Conservation (phyloP, 768 basidiomycete species). For the Coprinopsis sp. region DNA sequence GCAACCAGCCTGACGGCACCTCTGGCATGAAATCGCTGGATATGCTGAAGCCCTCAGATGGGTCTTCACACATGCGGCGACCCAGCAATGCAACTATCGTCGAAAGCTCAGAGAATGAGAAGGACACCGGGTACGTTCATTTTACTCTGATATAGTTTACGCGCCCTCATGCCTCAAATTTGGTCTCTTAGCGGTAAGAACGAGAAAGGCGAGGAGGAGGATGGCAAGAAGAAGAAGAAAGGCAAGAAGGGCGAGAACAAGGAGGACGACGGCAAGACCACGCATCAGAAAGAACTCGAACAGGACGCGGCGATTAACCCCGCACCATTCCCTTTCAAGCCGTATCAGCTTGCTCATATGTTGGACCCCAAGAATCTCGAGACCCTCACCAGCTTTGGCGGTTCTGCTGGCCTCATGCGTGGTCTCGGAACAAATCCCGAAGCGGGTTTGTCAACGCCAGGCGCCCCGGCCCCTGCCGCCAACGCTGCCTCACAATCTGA, state of each 20-base stretch:
- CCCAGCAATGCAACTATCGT: constrained; percentile 55
- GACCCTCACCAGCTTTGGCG: constrained; percentile 64
- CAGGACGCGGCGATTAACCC: constrained; percentile 47
- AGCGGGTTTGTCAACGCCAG: constrained; percentile 38
- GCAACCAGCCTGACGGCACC: constrained; percentile 60
- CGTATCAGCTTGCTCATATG: constrained; percentile 73
- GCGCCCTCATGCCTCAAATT: constrained; percentile 11
- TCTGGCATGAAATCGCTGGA: constrained; percentile 49
- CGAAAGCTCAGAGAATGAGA: constrained; percentile 39
- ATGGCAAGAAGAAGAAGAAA: constrained; percentile 19
- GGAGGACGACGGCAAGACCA: constrained; percentile 23
- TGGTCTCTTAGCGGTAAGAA: constrained; percentile 13
- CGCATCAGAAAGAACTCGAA: constrained; percentile 32
- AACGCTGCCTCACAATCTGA: constrained; percentile 24
- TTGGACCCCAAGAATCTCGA: constrained; percentile 86
- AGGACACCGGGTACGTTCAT: no score
- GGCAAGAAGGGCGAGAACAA: constrained; percentile 19
- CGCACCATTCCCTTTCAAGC: constrained; percentile 69
- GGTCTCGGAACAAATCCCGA: constrained; percentile 69
- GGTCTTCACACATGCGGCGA: constrained; percentile 36
- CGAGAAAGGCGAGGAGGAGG: constrained; percentile 20
- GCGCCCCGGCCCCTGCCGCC: no score
- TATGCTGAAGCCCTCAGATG: constrained; percentile 39
- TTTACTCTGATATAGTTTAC: no score
- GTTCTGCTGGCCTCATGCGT: constrained; percentile 55